Percentiles rank a stretch among this genome's conserved stretches.
phyloP scores from a whole-genome alignment of 2,329 filamentous ascomycete genomes.

The Fusarium oxysporum region DNA sequence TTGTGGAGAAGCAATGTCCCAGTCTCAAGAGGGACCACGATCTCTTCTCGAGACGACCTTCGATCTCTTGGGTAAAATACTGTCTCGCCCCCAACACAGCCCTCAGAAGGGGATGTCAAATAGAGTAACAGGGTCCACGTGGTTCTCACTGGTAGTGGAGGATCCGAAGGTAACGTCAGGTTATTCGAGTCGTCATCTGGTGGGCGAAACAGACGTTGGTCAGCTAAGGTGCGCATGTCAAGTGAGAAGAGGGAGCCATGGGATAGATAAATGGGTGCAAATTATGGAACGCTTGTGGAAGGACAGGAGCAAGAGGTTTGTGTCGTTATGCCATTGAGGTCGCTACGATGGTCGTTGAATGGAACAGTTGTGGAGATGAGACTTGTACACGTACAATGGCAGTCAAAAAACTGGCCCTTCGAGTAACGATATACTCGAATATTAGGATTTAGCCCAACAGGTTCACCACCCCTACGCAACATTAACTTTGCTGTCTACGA shows the following conservation, averaged over 20 bases:
- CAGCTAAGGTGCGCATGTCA: conserved; percentile 5
- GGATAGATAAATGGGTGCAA: background rate
- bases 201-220: background rate
- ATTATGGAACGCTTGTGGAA: background rate
- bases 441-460: conserved; percentile 87
- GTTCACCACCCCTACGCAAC: conserved; percentile 78
- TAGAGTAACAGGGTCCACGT: conserved; percentile 95
- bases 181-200: conserved; percentile 89
- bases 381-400: conserved; percentile 76
- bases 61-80: conserved; percentile 85
- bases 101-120: conserved; percentile 78
- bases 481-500: conserved; percentile 29
- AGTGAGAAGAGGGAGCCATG: background rate
- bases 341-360: background rate
- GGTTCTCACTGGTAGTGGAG: conserved; percentile 61
- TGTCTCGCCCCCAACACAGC: conserved; percentile 87
- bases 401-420: conserved; percentile 89
- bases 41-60: conserved; percentile 68
- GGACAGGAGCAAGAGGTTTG: background rate
- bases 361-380: background rate
- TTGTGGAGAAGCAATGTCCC: conserved; percentile 89
- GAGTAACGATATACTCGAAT: conserved; percentile 91
- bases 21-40: conserved; percentile 80
- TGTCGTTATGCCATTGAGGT: background rate
- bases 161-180: conserved; percentile 63